Conservation (phyloP, 805 yeast genomes). For the Saccharomycopsis synnaedendra region DNA sequence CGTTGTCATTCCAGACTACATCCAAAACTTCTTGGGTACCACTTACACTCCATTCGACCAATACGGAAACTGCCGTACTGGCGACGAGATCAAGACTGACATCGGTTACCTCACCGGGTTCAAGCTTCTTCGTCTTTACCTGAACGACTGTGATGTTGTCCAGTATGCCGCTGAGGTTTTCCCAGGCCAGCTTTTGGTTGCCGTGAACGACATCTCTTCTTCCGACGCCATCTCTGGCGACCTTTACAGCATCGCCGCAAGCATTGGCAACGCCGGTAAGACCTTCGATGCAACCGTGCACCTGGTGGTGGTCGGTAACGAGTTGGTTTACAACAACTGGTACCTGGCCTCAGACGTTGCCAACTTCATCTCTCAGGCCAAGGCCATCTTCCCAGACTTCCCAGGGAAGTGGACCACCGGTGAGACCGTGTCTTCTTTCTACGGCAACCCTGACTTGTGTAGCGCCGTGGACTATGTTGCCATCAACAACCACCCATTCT, state of each 20-base stretch:
- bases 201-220: slow-evolving; percentile 41
- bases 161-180: slow-evolving; percentile 39
- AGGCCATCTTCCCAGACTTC: slow-evolving; percentile 34
- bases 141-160: slow-evolving; percentile 51
- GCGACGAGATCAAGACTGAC: slow-evolving; percentile 36
- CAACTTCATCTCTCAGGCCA: slow-evolving; percentile 36
- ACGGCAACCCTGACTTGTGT: slow-evolving; percentile 41
- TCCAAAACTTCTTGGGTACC: slow-evolving; percentile 35
- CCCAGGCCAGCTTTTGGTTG: slow-evolving; percentile 40
- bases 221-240: slow-evolving; percentile 18
- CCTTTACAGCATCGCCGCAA: slow-evolving; percentile 29
- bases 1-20: slow-evolving; percentile 9
- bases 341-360: slow-evolving; percentile 35
- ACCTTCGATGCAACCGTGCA: slow-evolving; percentile 32
- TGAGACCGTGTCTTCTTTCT: slow-evolving; percentile 53
- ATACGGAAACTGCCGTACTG: slow-evolving; percentile 43
- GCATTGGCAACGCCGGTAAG: slow-evolving; percentile 37
- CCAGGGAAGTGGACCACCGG: slow-evolving; percentile 50
- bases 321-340: slow-evolving; percentile 43
- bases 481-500: slow-evolving; percentile 57
- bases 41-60: slow-evolving; percentile 55
- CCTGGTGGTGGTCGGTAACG: slow-evolving; percentile 53
- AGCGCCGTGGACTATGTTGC: slow-evolving; percentile 50
- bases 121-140: slow-evolving; percentile 46
- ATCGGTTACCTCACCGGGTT: slow-evolving; percentile 32